Evolutionary conservation across 2,329 filamentous ascomycete genomes (phyloP).

Genomic region (Thielaviopsis euricoi): DNA sequence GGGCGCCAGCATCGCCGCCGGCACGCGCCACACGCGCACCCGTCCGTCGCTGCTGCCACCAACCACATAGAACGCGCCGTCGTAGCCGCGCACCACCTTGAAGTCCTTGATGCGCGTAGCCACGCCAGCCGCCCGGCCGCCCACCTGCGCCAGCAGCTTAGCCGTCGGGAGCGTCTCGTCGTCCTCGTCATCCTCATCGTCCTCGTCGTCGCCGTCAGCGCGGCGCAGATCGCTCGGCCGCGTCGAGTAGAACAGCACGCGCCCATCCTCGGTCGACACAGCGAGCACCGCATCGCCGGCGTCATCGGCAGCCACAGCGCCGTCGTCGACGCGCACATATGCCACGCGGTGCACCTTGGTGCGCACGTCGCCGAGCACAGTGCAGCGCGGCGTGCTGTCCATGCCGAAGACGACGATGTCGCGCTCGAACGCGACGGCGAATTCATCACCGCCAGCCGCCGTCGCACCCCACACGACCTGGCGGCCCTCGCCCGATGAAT

Average conservation of each 20-base stretch:
- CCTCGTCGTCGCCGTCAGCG: conserved; percentile 18
- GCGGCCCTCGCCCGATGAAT: conserved; percentile 66
- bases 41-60: conserved; percentile 74
- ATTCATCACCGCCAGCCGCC: conserved; percentile 60
- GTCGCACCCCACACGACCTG: conserved; percentile 63
- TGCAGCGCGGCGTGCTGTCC: conserved; percentile 67
- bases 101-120: conserved; percentile 78
- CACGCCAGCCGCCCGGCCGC: conserved; percentile 53
- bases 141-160: conserved; percentile 57
- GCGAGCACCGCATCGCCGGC: conserved; percentile 39
- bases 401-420: conserved; percentile 75
- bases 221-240: conserved; percentile 28
- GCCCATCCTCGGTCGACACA: conserved; percentile 79
- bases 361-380: conserved; percentile 46
- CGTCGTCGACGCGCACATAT: conserved; percentile 44
- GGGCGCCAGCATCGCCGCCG: conserved; percentile 18
- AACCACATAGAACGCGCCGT: conserved; percentile 38
- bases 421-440: conserved; percentile 75
- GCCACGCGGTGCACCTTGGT: conserved; percentile 73
- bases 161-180: conserved; percentile 34
- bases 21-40: conserved; percentile 60
- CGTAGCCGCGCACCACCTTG: conserved; percentile 36
- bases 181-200: conserved; percentile 23
- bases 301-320: conserved; percentile 25
- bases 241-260: conserved; percentile 70